Evolutionary conservation across 2,329 filamentous ascomycete species (phyloP).

Genomic region (Annulohypoxylon truncatum): DNA sequence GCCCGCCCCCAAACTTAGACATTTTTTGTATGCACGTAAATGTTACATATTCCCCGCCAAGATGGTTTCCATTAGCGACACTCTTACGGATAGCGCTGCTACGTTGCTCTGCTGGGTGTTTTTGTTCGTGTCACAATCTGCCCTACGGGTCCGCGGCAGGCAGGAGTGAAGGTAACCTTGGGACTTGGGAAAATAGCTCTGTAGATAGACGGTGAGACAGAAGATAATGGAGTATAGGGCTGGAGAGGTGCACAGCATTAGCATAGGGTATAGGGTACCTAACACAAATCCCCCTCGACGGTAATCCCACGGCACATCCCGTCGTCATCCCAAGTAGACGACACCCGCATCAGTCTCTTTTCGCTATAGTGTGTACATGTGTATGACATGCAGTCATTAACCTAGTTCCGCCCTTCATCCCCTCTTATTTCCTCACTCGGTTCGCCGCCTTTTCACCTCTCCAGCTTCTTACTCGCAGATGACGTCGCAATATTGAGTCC

Average conservation of each 20-base stretch:
- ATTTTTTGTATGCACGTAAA: slow-evolving; percentile 11
- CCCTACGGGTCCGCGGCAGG: slow-evolving; percentile 12
- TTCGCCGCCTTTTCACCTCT: slow-evolving; percentile 2
- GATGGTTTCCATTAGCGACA: not conserved
- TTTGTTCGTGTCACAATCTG: slow-evolving; percentile 6
- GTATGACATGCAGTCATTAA: slow-evolving; percentile 4
- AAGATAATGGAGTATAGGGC: slow-evolving; percentile 9
- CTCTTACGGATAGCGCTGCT: not conserved
- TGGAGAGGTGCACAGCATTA: not conserved
- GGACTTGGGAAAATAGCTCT: not conserved
- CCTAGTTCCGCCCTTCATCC: not conserved
- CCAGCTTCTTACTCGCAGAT: slow-evolving; percentile 13
- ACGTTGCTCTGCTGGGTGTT: not conserved
- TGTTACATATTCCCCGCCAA: slow-evolving; percentile 21
- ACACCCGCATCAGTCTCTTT: not conserved
- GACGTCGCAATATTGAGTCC: slow-evolving; percentile 29
- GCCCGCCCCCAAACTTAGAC: slow-evolving; percentile 12
- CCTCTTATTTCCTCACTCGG: slow-evolving; percentile 3
- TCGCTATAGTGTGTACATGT: not conserved
- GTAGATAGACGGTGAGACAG: not conserved
- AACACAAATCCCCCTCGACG: not conserved
- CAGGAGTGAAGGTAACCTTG: not conserved
- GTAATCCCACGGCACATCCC: not conserved
- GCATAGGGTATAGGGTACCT: no score
- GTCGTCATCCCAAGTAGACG: slow-evolving; percentile 6